Percentiles rank a stretch among this genome's conserved stretches.
Evolutionary conservation across 2,329 filamentous ascomycete species (phyloP).

Genomic region (Alternaria sp.): DNA sequence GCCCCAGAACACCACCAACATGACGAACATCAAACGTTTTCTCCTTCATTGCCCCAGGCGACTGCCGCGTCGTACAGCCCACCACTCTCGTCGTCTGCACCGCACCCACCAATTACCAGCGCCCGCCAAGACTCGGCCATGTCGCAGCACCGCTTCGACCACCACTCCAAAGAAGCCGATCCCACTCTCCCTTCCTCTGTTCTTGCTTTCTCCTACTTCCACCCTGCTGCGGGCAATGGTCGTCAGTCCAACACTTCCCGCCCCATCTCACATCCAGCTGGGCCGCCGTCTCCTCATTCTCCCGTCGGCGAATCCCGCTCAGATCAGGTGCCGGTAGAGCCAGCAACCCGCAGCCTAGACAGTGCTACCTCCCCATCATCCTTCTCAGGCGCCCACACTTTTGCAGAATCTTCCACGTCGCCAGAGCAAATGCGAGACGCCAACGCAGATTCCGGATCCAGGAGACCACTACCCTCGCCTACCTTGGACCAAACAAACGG

Average conservation of each 20-base stretch:
- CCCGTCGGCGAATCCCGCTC: conserved; percentile 13
- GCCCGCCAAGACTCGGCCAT: conserved; percentile 34
- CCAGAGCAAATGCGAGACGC: conserved; percentile 23
- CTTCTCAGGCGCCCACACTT: conserved; percentile 4
- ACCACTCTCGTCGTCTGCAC: conserved; percentile 18
- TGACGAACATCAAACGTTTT: conserved; percentile 16
- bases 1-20: conserved; percentile 1
- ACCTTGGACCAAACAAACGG: conserved; percentile 22
- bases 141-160: conserved; percentile 29
- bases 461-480: conserved; percentile 18
- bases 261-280: conserved; percentile 15
- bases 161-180: conserved; percentile 26
- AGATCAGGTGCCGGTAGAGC: conserved; percentile 14
- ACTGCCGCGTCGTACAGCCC: conserved; percentile 19
- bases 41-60: conserved; percentile 12
- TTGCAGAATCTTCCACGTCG: conserved; percentile 19
- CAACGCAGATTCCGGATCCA: conserved; percentile 16
- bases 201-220: conserved; percentile 22
- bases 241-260: conserved; percentile 23
- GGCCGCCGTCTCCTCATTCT: conserved; percentile 20
- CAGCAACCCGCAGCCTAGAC: conserved; percentile 11
- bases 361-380: conserved; percentile 19
- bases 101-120: conserved; percentile 12
- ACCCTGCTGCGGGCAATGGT: conserved; percentile 14
- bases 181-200: conserved; percentile 22